These are phyloP conservation scores for Mycena galopus DNA, from an alignment of 768 basidiomycete species.

Conservation along the genomic window DNA sequence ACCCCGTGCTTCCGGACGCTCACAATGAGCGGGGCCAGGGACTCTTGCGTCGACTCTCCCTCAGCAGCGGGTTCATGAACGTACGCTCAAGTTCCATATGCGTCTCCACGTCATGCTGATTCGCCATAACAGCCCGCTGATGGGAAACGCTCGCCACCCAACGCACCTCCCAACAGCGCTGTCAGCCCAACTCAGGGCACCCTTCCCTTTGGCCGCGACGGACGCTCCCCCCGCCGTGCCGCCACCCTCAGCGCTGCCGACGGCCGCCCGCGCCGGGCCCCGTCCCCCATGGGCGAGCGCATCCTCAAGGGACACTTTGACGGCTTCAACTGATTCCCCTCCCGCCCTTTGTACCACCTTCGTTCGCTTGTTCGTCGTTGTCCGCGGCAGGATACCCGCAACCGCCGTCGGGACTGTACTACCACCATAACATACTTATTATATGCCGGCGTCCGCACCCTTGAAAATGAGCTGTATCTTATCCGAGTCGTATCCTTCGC, in stretches of 20 bases:
- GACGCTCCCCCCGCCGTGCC: constrained; percentile 65
- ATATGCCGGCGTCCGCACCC: not conserved
- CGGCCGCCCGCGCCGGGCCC: constrained; percentile 71
- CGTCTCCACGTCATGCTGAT: not conserved
- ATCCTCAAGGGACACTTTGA: constrained; percentile 94
- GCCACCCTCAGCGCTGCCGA: constrained; percentile 65
- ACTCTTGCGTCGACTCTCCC: constrained; percentile 80
- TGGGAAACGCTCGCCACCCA: constrained; percentile 52
- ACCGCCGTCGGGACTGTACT: constrained; percentile 38
- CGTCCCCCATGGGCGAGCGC: constrained; percentile 92
- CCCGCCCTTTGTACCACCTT: constrained; percentile 21
- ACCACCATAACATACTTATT: not conserved
- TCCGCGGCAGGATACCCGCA: constrained; percentile 56
- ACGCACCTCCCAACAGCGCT: constrained; percentile 66
- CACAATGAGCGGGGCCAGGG: constrained; percentile 77
- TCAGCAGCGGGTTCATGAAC: constrained; percentile 67
- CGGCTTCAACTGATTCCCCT: constrained; percentile 76
- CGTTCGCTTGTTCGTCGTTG: constrained; percentile 23
- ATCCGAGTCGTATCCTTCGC: not conserved
- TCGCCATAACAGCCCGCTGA: constrained; percentile 40
- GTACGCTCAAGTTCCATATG: constrained; percentile 54
- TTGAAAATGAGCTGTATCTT: constrained; percentile 17
- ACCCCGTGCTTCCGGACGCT: constrained; percentile 58
- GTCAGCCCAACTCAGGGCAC: constrained; percentile 53
- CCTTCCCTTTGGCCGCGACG: constrained; percentile 46